Evolutionary conservation across 305 asterid species (phyloP), one percentile per base, ranked within the genome.

Genomic region (Stenogyne calaminthoides): DNA sequence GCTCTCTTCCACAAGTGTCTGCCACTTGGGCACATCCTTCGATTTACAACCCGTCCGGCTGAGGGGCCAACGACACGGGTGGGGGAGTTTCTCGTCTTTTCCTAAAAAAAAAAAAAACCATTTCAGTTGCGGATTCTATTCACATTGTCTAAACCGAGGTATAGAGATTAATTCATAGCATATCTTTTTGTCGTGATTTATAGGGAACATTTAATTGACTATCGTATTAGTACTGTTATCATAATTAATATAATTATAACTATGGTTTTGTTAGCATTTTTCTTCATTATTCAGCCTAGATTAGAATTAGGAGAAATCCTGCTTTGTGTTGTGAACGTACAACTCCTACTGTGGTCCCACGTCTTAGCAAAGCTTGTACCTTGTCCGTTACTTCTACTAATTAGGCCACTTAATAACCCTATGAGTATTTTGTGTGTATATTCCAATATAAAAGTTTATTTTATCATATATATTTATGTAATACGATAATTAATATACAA

Each of bases 281-380:
- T 61, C 55, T 32, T 70, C 56, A 71, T 76, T 57, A 59, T 47
- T 71, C 27, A 66, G 62, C 74, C 69, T 57, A 64, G 14, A 37
- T 15, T 71, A 59, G 37, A 44, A 52, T 25, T 25, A 1, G 27
- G 49, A 36, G 14, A 14, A 59, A 59, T 27, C 60, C 9, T 29
- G 36, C 49, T 32, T 52, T 29, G 64, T 46, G 52, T 46, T 46
- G 62, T 2, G 62, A 10, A 22, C 57, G 75, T 71, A 60, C 69
- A 44, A 71, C 76, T 44, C 36, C 54, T 52, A 51, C 2, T 15
- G 56, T 39, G 18, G 44, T 11, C 37, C 60, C 64, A 40, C 71
- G 40, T 61, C 12, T 6, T 29, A 76, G 60, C 71, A 67, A 46
- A 60, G 42, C 32, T 67, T 66, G 71, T 67, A 72, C 42, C 55